Percentiles rank a stretch among this genome's conserved stretches.
These are phyloP conservation scores for Prunus yedoensis DNA, from an alignment of 331 rosid genomes.

Conservation along the genomic window DNA sequence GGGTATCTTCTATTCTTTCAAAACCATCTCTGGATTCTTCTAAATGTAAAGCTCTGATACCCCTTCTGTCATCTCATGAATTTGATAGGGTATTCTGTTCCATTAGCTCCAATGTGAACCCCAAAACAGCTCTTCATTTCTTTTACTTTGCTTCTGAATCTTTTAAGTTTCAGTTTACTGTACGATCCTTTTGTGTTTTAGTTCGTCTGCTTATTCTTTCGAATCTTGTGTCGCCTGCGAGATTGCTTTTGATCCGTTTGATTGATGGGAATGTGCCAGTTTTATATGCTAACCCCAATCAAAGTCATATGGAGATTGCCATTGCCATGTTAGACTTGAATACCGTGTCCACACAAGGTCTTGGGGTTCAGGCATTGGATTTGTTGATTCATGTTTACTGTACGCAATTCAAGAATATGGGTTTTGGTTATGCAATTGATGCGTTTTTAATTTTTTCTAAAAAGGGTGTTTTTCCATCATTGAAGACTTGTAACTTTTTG, in stretches of 20 bases:
- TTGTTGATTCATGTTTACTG: conserved; percentile 58
- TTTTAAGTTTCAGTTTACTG: conserved; percentile 50
- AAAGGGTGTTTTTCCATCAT: conserved; percentile 45
- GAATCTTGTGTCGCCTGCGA: conserved; percentile 42
- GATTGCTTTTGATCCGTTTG: conserved; percentile 53
- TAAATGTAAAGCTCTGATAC: conserved; percentile 49
- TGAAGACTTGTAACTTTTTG: conserved; percentile 56
- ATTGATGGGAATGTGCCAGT: conserved; percentile 49
- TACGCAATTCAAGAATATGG: conserved; percentile 47
- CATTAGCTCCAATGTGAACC: conserved; percentile 45
- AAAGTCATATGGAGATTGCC: conserved; percentile 45
- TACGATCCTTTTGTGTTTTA: conserved; percentile 62
- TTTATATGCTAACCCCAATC: conserved; percentile 18
- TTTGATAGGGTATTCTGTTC: conserved; percentile 55
- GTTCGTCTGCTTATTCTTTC: conserved; percentile 56
- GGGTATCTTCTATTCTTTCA: conserved; percentile 57
- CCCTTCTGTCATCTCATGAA: conserved; percentile 55
- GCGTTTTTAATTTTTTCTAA: conserved; percentile 36
- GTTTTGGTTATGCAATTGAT: conserved; percentile 44
- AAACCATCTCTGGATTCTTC: conserved; percentile 53
- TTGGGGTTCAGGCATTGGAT: conserved; percentile 50
- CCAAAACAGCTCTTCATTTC: conserved; percentile 55
- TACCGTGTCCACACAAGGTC: conserved; percentile 1
- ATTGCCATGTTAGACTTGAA: conserved; percentile 39
- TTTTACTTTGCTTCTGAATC: conserved; percentile 49